A percentile compares a stretch with the other conserved stretches of the same genome.
phyloP scores from a whole-genome alignment of 257 asterid genomes.

The Rubia yunnanensis region DNA sequence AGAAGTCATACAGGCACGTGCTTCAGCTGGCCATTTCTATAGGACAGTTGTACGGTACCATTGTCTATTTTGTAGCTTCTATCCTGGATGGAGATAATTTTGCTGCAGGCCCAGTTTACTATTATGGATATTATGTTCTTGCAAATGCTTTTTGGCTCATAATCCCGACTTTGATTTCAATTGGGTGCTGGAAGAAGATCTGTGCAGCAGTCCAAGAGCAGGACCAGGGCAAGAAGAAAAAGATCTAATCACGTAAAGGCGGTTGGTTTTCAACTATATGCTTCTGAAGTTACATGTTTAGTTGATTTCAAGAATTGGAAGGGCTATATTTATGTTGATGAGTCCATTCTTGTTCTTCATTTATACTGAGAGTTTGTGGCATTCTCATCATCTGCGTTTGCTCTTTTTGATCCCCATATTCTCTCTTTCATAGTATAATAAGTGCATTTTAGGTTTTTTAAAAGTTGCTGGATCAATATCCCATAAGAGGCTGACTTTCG shows the following conservation, averaged over 20 bases:
- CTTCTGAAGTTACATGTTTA: neutral
- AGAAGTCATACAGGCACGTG: conserved; percentile 52
- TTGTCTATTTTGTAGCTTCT: conserved; percentile 59
- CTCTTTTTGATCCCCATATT: neutral
- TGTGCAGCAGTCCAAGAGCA: conserved; percentile 44
- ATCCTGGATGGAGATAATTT: conserved; percentile 80
- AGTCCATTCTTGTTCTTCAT: neutral
- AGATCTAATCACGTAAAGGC: conserved; percentile 43
- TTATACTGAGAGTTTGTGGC: neutral
- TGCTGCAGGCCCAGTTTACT: conserved; percentile 44
- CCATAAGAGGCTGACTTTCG: neutral
- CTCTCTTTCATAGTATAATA: neutral
- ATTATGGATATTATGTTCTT: conserved; percentile 50
- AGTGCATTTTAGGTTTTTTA: neutral
- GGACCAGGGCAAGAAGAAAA: conserved; percentile 32
- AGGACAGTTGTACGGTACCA: conserved; percentile 87
- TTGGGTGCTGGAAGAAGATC: conserved; percentile 73
- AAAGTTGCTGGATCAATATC: too few species aligned
- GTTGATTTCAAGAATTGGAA: neutral
- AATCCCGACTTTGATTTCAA: conserved; percentile 50
- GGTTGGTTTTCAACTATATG: neutral
- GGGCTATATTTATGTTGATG: neutral
- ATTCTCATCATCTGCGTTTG: too few species aligned
- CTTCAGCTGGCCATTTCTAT: conserved; percentile 77
- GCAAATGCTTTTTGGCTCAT: conserved; percentile 81